A percentile compares a stretch with the other conserved stretches of the same genome.
These are phyloP conservation scores for Lycium barbarum DNA, from an alignment of 257 asterid genomes.

Conservation along the genomic window DNA sequence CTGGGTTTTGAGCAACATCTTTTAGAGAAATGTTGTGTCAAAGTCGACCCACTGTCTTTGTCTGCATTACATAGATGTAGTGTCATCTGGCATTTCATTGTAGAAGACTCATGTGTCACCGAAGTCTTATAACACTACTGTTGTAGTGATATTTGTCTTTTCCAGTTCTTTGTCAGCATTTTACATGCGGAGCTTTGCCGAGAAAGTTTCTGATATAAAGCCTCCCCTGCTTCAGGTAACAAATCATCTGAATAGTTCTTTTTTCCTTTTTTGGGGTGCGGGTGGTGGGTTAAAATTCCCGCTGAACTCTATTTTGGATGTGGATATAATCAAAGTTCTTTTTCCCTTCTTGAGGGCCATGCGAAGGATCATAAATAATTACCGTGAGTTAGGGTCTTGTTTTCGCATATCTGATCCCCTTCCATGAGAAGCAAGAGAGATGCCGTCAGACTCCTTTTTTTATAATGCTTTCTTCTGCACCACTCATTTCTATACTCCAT, in stretches of 20 bases:
- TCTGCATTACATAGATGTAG: slow-evolving; percentile 27
- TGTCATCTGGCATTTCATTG: slow-evolving; percentile 24
- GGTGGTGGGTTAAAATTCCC: background rate
- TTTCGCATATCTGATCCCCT: background rate
- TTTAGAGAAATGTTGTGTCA: background rate
- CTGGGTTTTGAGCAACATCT: background rate
- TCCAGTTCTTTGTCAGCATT: slow-evolving; percentile 97
- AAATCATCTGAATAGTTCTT: slow-evolving; percentile 35
- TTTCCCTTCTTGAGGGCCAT: background rate
- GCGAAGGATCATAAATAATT: background rate
- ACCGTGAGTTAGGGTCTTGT: background rate
- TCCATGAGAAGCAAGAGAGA: slow-evolving; percentile 22
- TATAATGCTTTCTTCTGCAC: slow-evolving; percentile 2
- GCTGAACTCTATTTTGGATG: slow-evolving; percentile 17
- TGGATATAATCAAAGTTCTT: background rate
- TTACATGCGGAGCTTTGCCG: slow-evolving; percentile 80
- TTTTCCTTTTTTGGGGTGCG: slow-evolving; percentile 14
- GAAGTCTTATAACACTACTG: background rate
- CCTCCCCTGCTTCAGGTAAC: slow-evolving; percentile 96
- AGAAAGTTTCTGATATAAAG: slow-evolving; percentile 68
- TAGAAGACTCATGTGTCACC: slow-evolving; percentile 30
- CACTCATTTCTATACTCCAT: background rate
- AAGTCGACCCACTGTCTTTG: background rate
- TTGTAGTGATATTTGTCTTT: slow-evolving; percentile 37
- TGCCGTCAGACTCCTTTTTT: background rate